Base-by-base conservation (phyloP, 2,329 filamentous ascomycete species). In the Talaromyces piceae region DNA sequence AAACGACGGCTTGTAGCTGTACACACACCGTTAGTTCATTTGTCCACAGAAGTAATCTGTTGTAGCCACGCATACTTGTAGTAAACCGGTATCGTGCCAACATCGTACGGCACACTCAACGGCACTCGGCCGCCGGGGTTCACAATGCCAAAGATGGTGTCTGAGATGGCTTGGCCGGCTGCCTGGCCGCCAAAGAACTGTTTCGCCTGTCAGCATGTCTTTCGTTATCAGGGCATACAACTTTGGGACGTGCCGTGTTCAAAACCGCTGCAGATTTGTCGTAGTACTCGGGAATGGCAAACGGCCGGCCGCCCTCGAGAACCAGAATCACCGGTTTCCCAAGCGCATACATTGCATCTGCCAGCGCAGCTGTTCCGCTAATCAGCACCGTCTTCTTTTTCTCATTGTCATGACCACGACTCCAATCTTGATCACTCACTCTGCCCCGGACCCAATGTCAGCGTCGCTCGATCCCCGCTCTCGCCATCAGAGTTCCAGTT, bases 401-500 rank as follows among this genome's bases (percentile, higher is more conserved):
- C n/a, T n/a, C n/a, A n/a, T n/a, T n/a, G n/a, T n/a, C n/a, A n/a
- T n/a, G n/a, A n/a, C n/a, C n/a, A n/a, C n/a, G n/a, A n/a, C n/a
- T n/a, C n/a, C n/a, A n/a, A n/a, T n/a, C n/a, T n/a, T n/a, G n/a
- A n/a, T n/a, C 62, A 22, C 48, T 4, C 31, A 57, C 55, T 70
- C 54, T 75, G 72, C 41, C 65, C 67, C 2, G 63, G 57, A 2
- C 66, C 58, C 1, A 75, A 62, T 3, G 61, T 61, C 0, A 75
- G 58, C 0, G 66, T 71, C 3, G 64, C 68, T 12, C 72, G 60
- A 41, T 74, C 72, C 12, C 67, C 72, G 45, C 60, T 63, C 58
- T 75, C 72, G 33, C 71, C 72, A 49, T 75, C 72, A 49, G 67
- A 71, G 54, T 73, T 71, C 72, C 72, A 75, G n/a, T 65, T 66